A percentile compares a stretch with the other conserved stretches of the same genome.
These are phyloP conservation scores for Phyllachora maydis DNA, from an alignment of 2,329 filamentous ascomycete genomes.

Conservation along the genomic window DNA sequence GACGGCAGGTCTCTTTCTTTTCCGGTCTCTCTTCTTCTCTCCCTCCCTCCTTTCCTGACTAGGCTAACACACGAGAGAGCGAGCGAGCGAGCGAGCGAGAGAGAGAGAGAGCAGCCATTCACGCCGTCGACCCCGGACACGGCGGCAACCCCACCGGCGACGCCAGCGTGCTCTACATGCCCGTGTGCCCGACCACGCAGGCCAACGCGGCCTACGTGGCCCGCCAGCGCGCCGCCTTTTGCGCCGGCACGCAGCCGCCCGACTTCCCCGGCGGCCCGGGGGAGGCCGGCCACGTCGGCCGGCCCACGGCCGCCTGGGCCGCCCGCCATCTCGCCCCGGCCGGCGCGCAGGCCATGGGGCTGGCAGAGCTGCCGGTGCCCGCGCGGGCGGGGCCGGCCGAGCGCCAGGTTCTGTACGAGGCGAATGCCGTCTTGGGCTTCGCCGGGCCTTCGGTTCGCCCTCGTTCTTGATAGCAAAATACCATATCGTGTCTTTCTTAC, in stretches of 20 bases:
- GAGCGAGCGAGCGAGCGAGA: too few relatives aligned
- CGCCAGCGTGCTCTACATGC: slow-evolving; percentile 77
- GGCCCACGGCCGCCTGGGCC: slow-evolving; percentile 19
- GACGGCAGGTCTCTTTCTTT: too few relatives aligned
- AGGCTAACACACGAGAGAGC: too few relatives aligned
- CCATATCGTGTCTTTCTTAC: too few relatives aligned
- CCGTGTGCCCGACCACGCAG: slow-evolving; percentile 62
- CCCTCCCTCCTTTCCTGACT: too few relatives aligned
- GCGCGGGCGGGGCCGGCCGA: slow-evolving; percentile 13
- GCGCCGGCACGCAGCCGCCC: slow-evolving; percentile 42
- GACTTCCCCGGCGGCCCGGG: slow-evolving; percentile 56
- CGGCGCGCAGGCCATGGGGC: slow-evolving; percentile 22
- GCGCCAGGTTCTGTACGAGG: slow-evolving; percentile 13
- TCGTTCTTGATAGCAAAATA: too few relatives aligned
- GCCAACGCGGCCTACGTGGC: slow-evolving; percentile 51
- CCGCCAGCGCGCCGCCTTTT: slow-evolving; percentile 51
- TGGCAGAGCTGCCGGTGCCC: slow-evolving; percentile 14
- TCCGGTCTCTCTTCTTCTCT: too few relatives aligned
- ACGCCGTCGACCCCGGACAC: slow-evolving; percentile 69
- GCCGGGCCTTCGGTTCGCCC: too few relatives aligned
- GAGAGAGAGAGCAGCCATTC: too few relatives aligned
- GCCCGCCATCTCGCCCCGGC: slow-evolving; percentile 10
- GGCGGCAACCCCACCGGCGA: slow-evolving; percentile 31
- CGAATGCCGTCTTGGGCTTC: slow-evolving; percentile 24
- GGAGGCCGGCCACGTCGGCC: slow-evolving; percentile 31